These are phyloP conservation scores for Royoungia palumana DNA, from an alignment of 768 basidiomycete species.

Conservation along the genomic window DNA sequence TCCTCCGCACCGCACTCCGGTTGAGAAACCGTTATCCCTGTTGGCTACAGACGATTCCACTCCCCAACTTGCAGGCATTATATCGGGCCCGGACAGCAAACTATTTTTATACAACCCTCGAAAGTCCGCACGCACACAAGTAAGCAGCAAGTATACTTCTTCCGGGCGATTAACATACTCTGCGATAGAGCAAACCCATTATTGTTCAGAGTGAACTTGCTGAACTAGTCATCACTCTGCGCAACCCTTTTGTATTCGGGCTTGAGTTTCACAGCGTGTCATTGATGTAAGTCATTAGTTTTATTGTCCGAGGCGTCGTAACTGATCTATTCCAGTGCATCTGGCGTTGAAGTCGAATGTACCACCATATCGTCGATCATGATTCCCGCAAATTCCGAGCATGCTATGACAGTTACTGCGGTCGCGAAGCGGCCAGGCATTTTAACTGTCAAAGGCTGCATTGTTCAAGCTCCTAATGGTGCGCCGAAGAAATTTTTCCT, in stretches of 20 bases:
- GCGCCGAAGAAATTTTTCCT: slow-evolving; percentile 67
- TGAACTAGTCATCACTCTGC: slow-evolving; percentile 80
- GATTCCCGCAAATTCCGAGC: slow-evolving; percentile 72
- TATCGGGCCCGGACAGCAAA: slow-evolving; percentile 60
- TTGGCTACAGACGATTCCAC: slow-evolving; percentile 42
- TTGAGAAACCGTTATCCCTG: slow-evolving; percentile 65
- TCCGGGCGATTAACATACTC: slow-evolving; percentile 1
- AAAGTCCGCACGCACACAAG: slow-evolving; percentile 54
- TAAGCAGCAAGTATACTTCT: slow-evolving; percentile 29
- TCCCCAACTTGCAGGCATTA: slow-evolving; percentile 40
- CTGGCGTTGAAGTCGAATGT: slow-evolving; percentile 73
- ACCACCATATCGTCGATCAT: slow-evolving; percentile 53
- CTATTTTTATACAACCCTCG: slow-evolving; percentile 94
- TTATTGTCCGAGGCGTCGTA: not conserved
- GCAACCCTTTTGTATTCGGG: slow-evolving; percentile 91
- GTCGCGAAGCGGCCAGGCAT: slow-evolving; percentile 61
- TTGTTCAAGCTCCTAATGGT: slow-evolving; percentile 74
- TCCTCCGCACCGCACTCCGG: slow-evolving; percentile 64
- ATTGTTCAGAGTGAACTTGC: slow-evolving; percentile 81
- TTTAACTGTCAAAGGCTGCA: slow-evolving; percentile 74
- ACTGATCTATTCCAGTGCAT: slow-evolving; percentile 54
- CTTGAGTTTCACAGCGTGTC: slow-evolving; percentile 80
- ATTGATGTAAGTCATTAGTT: slow-evolving; percentile 55
- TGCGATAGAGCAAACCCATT: slow-evolving; percentile 49
- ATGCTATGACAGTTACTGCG: slow-evolving; percentile 68